Evolutionary conservation across 352 stramenopile species (phyloP).

Genomic region (Globisporangium iwayamae): DNA sequence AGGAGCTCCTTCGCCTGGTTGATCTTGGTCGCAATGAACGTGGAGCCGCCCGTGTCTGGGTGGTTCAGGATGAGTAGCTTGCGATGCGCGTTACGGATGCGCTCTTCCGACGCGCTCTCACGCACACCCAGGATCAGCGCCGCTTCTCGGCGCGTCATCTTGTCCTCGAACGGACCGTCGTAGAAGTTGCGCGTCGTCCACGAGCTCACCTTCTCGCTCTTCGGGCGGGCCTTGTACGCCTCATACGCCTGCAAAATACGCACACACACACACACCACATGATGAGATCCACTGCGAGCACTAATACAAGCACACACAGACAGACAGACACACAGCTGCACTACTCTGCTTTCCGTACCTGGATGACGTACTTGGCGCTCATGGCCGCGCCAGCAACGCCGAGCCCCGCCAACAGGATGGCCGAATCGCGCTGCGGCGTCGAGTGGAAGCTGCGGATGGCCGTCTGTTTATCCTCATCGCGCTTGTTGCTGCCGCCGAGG

Average conservation of each 20-base stretch:
- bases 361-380: constrained; percentile 73
- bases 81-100: constrained; percentile 98
- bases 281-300: neutral
- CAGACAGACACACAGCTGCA: neutral
- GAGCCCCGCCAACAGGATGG: constrained; percentile 57
- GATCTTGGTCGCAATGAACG: constrained; percentile 98
- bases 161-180: constrained; percentile 97
- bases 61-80: constrained; percentile 99
- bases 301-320: neutral
- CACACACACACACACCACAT: neutral
- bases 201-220: constrained; percentile 51
- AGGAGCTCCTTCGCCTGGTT: constrained; percentile 99
- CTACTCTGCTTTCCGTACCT: constrained; percentile 22
- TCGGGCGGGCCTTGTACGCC: constrained; percentile 69
- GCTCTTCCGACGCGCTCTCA: constrained; percentile 92
- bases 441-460: constrained; percentile 58
- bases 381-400: constrained; percentile 69
- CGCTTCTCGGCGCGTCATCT: constrained; percentile 98
- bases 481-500: neutral
- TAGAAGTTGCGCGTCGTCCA: constrained; percentile 91
- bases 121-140: constrained; percentile 97
- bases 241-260: constrained; percentile 47
- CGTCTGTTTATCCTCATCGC: constrained; percentile 9
- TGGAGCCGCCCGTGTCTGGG: constrained; percentile 98
- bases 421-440: constrained; percentile 58